Base-by-base conservation (phyloP, 2,329 filamentous ascomycete genomes). In the Paecilomyces sp. region DNA sequence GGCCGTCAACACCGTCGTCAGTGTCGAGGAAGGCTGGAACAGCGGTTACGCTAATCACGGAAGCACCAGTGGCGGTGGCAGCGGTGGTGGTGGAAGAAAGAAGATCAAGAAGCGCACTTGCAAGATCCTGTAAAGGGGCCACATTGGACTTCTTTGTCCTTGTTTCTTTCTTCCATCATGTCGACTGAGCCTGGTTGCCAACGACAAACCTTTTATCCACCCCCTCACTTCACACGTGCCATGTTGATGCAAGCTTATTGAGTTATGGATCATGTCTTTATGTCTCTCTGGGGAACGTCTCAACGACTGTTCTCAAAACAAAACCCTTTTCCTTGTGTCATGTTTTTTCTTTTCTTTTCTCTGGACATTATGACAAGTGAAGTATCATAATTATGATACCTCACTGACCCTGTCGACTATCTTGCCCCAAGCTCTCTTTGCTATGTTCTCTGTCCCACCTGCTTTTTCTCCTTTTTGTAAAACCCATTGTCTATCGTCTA, bases 31-130 rank as follows among this genome's bases (percentile, higher is more conserved):
- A 73, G 87, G 51, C 28, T 15, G 51, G 13, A 53, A 22, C 22
- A 53, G 67, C 55, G 72, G 72, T 69, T 63, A 64, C 66, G 60
- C n/a, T 8, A 47, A 18, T 47, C 18, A 59, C 66, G 68, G 67
- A 64, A 72, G 75, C 77, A 62, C 77, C 78, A 65, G 77, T 77
- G 67, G 74, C 72, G 60, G 71, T 57, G 70, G 74, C 64, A 73
- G 71, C 33, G 68, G 71, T 50, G 70, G 70, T 56, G 66, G 71
- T 54, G 57, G 57, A 51, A 66, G 68, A 36, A 82, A 81, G 79
- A 91, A 87, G 82, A 88, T 88, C 81, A 94, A 91, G 86, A 92
- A 90, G 84, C 87, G 88, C 80, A 89, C 84, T 76, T 95, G 91
- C 81, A 85, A 84, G 74, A 85, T 93, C 75, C 81, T 95, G 72